A percentile compares a stretch with the other conserved stretches of the same genome.
Evolutionary conservation across 1,139 yeast species (phyloP).

Genomic region (Taphrina betulina): DNA sequence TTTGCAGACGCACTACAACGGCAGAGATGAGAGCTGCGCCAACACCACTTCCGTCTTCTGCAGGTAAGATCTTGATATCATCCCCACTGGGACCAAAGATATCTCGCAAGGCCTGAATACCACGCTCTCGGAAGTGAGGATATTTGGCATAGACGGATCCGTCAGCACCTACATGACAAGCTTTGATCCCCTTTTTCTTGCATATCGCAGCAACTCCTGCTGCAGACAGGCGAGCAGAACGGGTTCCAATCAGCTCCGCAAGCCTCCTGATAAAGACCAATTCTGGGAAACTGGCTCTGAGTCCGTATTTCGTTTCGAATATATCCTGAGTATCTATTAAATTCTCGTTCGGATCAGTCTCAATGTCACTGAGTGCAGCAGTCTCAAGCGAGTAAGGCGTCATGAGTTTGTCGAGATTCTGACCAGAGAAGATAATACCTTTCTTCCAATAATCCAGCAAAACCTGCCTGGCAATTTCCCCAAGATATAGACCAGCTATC

Average conservation of each 20-base stretch:
- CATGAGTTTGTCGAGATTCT: conserved; percentile 62
- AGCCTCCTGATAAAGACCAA: conserved; percentile 77
- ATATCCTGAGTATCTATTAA: conserved; percentile 70
- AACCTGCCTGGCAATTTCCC: conserved; percentile 82
- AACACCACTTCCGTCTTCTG: conserved; percentile 98
- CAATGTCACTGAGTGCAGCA: conserved; percentile 79
- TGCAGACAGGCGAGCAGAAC: conserved; percentile 88
- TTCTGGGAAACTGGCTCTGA: conserved; percentile 72
- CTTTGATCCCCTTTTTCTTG: conserved; percentile 73
- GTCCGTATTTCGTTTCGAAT: conserved; percentile 58
- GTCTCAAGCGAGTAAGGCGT: conserved; percentile 77
- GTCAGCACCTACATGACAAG: conserved; percentile 92
- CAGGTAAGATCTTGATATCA: conserved; percentile 80
- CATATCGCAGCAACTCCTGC: conserved; percentile 97
- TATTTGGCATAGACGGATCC: conserved; percentile 93
- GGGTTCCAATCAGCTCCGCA: conserved; percentile 83
- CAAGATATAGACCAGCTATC: conserved; percentile 95
- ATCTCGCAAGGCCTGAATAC: conserved; percentile 84
- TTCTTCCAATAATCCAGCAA: conserved; percentile 68
- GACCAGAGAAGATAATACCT: conserved; percentile 65
- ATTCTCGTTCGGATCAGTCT: conserved; percentile 84
- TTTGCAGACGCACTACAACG: conserved; percentile 20
- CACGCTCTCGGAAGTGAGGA: conserved; percentile 87
- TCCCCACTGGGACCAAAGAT: conserved; percentile 69
- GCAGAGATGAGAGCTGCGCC: conserved; percentile 99